These are phyloP conservation scores for Colletotrichum magnum DNA, from an alignment of 2,329 filamentous ascomycete genomes.

Conservation along the genomic window DNA sequence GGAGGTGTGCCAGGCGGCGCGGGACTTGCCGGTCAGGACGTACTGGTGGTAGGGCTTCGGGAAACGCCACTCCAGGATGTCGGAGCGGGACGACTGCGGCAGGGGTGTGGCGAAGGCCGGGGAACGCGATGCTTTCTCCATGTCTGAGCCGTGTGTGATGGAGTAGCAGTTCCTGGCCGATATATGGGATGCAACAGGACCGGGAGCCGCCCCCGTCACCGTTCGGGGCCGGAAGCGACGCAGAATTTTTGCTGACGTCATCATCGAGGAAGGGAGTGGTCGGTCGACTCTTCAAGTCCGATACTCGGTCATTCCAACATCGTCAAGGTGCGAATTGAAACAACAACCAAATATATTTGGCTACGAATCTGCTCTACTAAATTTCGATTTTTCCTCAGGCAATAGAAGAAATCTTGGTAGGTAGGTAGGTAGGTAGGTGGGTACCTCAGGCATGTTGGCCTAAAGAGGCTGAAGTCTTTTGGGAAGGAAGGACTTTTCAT, in stretches of 20 bases:
- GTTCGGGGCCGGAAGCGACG: neutral
- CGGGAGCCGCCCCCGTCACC: neutral
- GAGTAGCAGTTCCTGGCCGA: neutral
- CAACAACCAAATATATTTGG: neutral
- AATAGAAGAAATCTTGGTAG: no score
- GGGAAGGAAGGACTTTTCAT: no score
- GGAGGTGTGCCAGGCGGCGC: slow-evolving; percentile 66
- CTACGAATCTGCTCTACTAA: no score
- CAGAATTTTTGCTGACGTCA: slow-evolving; percentile 34
- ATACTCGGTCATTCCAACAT: neutral
- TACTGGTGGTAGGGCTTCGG: slow-evolving; percentile 58
- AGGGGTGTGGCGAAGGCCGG: slow-evolving; percentile 59
- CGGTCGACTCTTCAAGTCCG: slow-evolving; percentile 5
- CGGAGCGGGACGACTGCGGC: slow-evolving; percentile 58
- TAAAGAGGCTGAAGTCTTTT: no score
- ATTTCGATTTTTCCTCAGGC: no score
- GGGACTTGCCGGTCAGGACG: slow-evolving; percentile 61
- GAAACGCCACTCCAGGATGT: slow-evolving; percentile 62
- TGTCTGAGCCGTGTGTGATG: neutral
- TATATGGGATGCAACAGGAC: no score
- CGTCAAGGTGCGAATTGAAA: neutral
- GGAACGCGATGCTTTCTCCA: neutral
- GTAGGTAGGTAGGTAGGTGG: no score
- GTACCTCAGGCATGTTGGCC: no score
- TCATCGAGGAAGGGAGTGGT: neutral